Conservation (phyloP, 140 eudicot genomes). For the Stevia rebaudiana region DNA sequence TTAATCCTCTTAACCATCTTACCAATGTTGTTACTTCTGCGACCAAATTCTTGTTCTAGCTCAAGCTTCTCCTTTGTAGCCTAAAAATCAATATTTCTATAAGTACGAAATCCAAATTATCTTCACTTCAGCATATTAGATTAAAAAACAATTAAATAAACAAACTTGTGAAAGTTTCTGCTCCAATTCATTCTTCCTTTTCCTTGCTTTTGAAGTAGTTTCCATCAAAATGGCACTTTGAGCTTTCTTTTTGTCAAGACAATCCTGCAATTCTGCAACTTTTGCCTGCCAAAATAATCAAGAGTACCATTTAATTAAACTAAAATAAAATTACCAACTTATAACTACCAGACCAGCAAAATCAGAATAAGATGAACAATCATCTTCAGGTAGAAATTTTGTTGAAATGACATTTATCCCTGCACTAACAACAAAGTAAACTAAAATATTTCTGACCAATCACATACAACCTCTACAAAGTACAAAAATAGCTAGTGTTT, state of each 20-base stretch:
- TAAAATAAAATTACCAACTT: slow-evolving; percentile 9
- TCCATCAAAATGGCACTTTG: slow-evolving; percentile 54
- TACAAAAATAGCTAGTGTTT: neutral
- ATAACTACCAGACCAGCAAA: neutral
- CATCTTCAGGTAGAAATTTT: neutral
- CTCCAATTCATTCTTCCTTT: slow-evolving; percentile 53
- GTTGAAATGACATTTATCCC: neutral
- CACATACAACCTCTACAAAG: slow-evolving; percentile 1
- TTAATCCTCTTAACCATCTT: slow-evolving; percentile 42
- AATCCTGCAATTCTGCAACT: slow-evolving; percentile 55
- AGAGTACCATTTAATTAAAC: neutral
- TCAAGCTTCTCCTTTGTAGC: slow-evolving; percentile 63
- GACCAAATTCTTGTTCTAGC: slow-evolving; percentile 52
- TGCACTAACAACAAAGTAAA: neutral
- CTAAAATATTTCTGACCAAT: neutral
- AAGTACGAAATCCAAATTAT: slow-evolving; percentile 3
- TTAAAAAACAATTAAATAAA: slow-evolving; percentile 15
- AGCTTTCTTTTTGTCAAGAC: slow-evolving; percentile 52
- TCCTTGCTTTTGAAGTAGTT: slow-evolving; percentile 56
- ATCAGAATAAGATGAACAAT: neutral
- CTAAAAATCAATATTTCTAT: slow-evolving; percentile 26
- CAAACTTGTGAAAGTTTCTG: slow-evolving; percentile 62
- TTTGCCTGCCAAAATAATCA: slow-evolving; percentile 42
- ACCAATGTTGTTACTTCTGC: slow-evolving; percentile 34
- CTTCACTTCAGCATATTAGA: neutral